These are phyloP conservation scores for Ascochyta clinopodiicola DNA, from an alignment of 2,329 filamentous ascomycete genomes.

Conservation along the genomic window DNA sequence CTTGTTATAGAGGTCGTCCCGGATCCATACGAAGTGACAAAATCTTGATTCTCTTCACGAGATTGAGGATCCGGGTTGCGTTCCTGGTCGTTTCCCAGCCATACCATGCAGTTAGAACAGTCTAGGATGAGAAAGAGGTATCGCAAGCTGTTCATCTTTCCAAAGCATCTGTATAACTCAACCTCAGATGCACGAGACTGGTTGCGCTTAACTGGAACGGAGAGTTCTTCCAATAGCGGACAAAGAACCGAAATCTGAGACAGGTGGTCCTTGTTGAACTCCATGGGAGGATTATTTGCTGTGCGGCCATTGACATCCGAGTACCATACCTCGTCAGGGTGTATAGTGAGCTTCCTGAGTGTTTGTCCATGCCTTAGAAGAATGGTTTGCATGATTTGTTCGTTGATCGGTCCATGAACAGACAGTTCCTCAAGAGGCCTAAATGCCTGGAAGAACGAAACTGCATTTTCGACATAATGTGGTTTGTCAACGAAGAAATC, in stretches of 20 bases:
- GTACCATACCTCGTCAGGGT: too few relatives aligned
- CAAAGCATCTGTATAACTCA: slow-evolving; percentile 26
- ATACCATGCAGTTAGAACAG: slow-evolving; percentile 6
- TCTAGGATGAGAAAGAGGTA: slow-evolving; percentile 25
- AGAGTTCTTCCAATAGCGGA: slow-evolving; percentile 24
- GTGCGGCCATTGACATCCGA: slow-evolving; percentile 1
- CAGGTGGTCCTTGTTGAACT: slow-evolving; percentile 21
- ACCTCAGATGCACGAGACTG: slow-evolving; percentile 24
- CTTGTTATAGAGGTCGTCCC: background rate
- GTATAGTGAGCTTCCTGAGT: too few relatives aligned
- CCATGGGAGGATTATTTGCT: slow-evolving; percentile 21
- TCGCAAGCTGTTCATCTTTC: slow-evolving; percentile 18
- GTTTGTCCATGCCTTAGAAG: slow-evolving; percentile 10
- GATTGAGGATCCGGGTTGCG: slow-evolving; percentile 18
- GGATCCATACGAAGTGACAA: too few relatives aligned
- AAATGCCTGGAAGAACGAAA: slow-evolving; percentile 26
- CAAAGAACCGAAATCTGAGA: slow-evolving; percentile 21
- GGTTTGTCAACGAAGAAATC: slow-evolving; percentile 21
- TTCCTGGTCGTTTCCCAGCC: slow-evolving; percentile 18
- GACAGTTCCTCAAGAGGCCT: slow-evolving; percentile 24
- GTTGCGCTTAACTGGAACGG: slow-evolving; percentile 25
- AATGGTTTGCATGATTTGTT: slow-evolving; percentile 20
- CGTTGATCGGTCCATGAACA: slow-evolving; percentile 21
- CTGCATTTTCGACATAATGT: slow-evolving; percentile 24
- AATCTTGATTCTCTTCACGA: slow-evolving; percentile 15